Evolutionary conservation across 2,329 filamentous ascomycete species (phyloP), one percentile per base, ranked within the genome.

Genomic region (Sporothrix mexicana): DNA sequence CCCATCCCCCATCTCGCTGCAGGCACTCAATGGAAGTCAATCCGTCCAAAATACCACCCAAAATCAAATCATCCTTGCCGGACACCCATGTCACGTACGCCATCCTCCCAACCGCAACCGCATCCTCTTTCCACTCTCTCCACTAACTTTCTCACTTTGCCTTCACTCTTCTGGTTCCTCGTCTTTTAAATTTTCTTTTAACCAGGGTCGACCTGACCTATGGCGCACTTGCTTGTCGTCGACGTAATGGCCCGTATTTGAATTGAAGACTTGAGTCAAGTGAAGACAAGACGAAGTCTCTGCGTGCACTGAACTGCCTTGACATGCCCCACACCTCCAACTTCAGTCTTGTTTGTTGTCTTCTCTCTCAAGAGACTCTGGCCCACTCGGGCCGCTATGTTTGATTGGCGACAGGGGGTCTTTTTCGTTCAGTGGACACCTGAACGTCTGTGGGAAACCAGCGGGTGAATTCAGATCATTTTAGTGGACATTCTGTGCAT

Each of bases 401-500:
- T 61, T 70, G 68, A 70, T 70, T 70, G 68, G 68, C 68, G 41
- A 47, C 68, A 30, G 41, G 68, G 67, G 68, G 53, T 68, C 53
- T 49, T 45, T 69, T 59, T 41, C 43, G 25, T 36, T 36, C 30
- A 36, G 30, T 36, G 30, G 30, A 36, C 30, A n/a, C n/a, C n/a
- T n/a, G n/a, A n/a, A n/a, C n/a, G n/a, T 36, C 30, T 36, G 30
- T 36, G 30, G 30, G 30, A 36, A 36, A 36, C 5, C 30, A 6
- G 30, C 30, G 30, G 30, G 30, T 36, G 7, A 36, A 36, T 36
- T 36, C 30, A 36, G 4, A 36, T 36, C 30, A 36, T 36, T 36
- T 36, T 36, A 36, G 30, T 36, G 30, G 30, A 36, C 30, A 36
- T 36, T 36, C 30, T 36, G 30, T 36, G 30, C 30, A 36, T 36